Percentiles rank a stretch among this genome's conserved stretches.
phyloP scores from a whole-genome alignment of 1,139 yeast genomes.

The Hyphopichia fennica region DNA sequence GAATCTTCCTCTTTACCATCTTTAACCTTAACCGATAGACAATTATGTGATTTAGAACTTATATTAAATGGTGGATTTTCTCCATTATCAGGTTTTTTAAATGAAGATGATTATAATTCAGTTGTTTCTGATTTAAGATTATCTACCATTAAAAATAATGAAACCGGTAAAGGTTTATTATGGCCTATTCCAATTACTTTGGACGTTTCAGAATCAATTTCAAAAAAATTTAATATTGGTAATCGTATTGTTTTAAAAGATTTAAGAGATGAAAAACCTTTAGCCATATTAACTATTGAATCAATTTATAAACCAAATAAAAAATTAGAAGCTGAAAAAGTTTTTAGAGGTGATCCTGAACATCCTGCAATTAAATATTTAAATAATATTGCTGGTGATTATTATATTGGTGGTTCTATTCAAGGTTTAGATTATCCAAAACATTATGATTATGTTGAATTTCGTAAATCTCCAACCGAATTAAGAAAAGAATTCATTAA shows the following conservation, averaged over 20 bases:
- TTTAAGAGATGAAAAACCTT: conserved; percentile 75
- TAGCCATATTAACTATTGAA: conserved; percentile 78
- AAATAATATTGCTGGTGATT: conserved; percentile 72
- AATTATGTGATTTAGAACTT: conserved; percentile 89
- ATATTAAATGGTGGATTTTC: conserved; percentile 94
- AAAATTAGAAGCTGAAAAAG: conserved; percentile 73
- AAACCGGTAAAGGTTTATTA: conserved; percentile 59
- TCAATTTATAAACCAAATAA: conserved; percentile 85
- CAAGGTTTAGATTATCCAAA: conserved; percentile 83
- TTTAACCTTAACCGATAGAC: conserved; percentile 75
- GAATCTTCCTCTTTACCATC: conserved; percentile 53
- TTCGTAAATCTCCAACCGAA: conserved; percentile 89
- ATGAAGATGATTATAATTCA: conserved; percentile 73
- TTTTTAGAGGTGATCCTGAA: conserved; percentile 95
- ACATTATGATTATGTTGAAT: conserved; percentile 87
- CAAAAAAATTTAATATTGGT: conserved; percentile 50
- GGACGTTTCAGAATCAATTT: conserved; percentile 63
- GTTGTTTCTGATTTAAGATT: conserved; percentile 81
- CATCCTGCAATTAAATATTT: conserved; percentile 89
- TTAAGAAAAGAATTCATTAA: conserved; percentile 78
- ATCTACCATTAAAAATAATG: conserved; percentile 39
- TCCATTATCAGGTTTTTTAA: conserved; percentile 84
- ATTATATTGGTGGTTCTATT: conserved; percentile 82
- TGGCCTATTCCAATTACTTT: conserved; percentile 95
- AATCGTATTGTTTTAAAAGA: conserved; percentile 75